phyloP scores from a whole-genome alignment of 108 stramenopile species.

The Nannochloropsis salina region DNA sequence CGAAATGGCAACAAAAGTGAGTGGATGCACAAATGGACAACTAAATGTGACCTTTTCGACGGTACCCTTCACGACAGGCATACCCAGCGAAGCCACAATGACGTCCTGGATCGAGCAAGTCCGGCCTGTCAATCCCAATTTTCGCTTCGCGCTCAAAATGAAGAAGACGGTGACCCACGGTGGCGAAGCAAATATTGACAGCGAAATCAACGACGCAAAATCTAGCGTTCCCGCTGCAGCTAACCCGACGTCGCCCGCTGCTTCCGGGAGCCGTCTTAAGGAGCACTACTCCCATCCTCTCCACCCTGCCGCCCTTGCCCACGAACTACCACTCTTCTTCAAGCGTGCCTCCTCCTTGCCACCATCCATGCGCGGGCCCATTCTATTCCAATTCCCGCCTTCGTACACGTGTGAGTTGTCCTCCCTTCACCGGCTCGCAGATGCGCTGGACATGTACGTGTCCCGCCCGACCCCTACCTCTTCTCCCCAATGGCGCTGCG shows the following conservation, averaged over 20 bases:
- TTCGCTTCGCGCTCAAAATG: slow-evolving; percentile 10
- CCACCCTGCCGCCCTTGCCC: neutral
- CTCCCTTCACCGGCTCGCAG: neutral
- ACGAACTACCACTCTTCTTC: neutral
- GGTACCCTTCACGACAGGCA: neutral
- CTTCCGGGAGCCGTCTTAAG: neutral
- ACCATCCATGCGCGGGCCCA: neutral
- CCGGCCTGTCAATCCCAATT: slow-evolving; percentile 1
- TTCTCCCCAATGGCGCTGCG: neutral
- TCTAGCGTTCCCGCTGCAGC: too few relatives aligned
- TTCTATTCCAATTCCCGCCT: neutral
- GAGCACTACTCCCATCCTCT: neutral
- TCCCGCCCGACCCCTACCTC: neutral
- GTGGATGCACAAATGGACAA: neutral
- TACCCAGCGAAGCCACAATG: neutral
- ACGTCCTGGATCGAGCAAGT: neutral
- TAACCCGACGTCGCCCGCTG: too few relatives aligned
- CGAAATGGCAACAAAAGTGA: neutral
- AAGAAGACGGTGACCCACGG: neutral
- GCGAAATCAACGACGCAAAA: neutral
- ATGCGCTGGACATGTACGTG: neutral
- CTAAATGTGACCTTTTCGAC: neutral
- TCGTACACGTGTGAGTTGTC: neutral
- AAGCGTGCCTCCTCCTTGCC: slow-evolving; percentile 7
- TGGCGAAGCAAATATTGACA: neutral